Percentiles rank a stretch among this genome's conserved stretches.
Evolutionary conservation across 225 moss, liverwort and hornwort genomes (phyloP).

Genomic region (Bryum argenteum): DNA sequence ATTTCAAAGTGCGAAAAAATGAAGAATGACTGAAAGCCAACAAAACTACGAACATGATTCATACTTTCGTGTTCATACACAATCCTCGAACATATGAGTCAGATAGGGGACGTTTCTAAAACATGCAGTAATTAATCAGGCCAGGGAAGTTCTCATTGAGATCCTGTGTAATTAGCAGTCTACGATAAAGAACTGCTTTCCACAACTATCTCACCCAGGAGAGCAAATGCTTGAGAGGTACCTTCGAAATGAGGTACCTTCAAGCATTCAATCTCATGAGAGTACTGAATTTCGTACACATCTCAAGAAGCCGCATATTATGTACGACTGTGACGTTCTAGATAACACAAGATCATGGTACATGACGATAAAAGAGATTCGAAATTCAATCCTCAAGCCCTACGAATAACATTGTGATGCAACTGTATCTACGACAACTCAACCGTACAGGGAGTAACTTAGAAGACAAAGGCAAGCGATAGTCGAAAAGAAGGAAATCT

Average conservation of each 20-base stretch:
- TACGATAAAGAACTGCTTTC: background rate
- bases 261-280: constrained; percentile 9
- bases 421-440: constrained; percentile 14
- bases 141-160: background rate
- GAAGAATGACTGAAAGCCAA: background rate
- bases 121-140: background rate
- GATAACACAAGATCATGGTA: background rate
- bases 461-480: constrained; percentile 9
- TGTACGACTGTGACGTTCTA: background rate
- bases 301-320: constrained; percentile 5
- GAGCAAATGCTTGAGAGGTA: background rate
- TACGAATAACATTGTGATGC: constrained; percentile 1
- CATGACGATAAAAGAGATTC: constrained; percentile 13
- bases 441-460: background rate
- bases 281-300: background rate
- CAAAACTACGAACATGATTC: too few species aligned
- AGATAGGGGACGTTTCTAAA: background rate
- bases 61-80: too few species aligned
- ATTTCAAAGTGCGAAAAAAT: background rate
- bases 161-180: background rate
- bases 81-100: background rate
- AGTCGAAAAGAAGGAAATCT: background rate
- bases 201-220: background rate
- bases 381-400: constrained; percentile 14
- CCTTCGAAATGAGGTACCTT: too few species aligned